phyloP scores from a whole-genome alignment of 345 rosid genomes.

The Pistacia atlantica region DNA sequence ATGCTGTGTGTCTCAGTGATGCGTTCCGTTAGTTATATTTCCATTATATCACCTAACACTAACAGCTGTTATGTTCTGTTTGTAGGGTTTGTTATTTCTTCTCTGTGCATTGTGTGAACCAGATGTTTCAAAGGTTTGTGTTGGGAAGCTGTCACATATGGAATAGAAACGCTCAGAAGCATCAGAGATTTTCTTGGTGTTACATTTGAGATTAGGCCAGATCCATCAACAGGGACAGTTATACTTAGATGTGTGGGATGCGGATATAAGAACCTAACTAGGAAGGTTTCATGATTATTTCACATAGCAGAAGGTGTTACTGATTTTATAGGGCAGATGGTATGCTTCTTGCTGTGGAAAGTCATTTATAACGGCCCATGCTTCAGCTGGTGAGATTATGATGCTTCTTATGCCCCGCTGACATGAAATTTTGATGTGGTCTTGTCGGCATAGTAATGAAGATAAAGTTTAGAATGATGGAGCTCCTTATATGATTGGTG shows the following conservation, averaged over 20 bases:
- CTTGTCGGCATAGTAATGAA: neutral
- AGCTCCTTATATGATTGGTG: neutral
- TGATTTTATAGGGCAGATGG: constrained; percentile 10
- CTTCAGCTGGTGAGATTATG: neutral
- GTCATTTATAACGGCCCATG: neutral
- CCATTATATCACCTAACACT: neutral
- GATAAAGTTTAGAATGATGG: neutral
- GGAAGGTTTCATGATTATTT: constrained; percentile 57
- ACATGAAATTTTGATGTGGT: neutral
- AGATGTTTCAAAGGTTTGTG: constrained; percentile 85
- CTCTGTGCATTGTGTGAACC: constrained; percentile 43
- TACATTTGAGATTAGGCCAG: constrained; percentile 63
- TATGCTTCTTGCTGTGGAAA: neutral
- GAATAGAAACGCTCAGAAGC: constrained; percentile 76
- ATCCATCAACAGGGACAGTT: constrained; percentile 71
- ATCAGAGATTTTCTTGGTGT: constrained; percentile 76
- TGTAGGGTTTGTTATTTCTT: constrained; percentile 55
- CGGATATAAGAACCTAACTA: constrained; percentile 78
- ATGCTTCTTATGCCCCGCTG: neutral
- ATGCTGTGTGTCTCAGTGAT: neutral
- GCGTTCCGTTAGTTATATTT: neutral
- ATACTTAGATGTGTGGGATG: constrained; percentile 73
- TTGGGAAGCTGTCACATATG: constrained; percentile 77
- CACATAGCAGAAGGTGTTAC: neutral
- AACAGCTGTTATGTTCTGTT: constrained; percentile 9